phyloP scores from a whole-genome alignment of 495 filamentous ascomycete species.

The Rostrohypoxylon terebratum region DNA sequence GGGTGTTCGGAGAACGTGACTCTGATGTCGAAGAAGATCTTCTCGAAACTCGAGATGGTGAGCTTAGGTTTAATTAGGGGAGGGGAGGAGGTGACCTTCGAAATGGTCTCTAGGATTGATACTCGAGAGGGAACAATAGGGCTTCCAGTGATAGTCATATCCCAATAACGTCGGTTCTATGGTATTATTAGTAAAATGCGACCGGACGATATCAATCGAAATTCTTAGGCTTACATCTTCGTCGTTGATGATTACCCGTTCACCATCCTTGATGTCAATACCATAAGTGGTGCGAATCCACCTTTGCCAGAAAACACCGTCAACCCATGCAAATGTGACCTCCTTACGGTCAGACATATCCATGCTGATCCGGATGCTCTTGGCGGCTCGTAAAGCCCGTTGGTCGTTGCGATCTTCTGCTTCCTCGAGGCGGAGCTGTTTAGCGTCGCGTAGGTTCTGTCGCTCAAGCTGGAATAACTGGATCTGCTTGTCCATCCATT shows the following conservation, averaged over 20 bases:
- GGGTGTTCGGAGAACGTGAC: constrained; percentile 77
- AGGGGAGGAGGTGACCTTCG: constrained; percentile 75
- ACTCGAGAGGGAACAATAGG: constrained; percentile 89
- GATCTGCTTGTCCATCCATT: constrained; percentile 98
- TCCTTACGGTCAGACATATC: constrained; percentile 86
- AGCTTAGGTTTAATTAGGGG: constrained; percentile 89
- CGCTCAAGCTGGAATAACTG: constrained; percentile 89
- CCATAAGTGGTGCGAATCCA: constrained; percentile 96
- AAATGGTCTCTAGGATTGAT: constrained; percentile 93
- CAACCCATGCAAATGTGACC: constrained; percentile 97
- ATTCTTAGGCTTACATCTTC: constrained; percentile 79
- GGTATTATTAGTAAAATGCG: constrained; percentile 19
- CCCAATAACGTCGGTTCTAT: constrained; percentile 94
- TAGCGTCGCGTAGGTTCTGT: constrained; percentile 90
- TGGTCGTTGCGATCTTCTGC: constrained; percentile 94
- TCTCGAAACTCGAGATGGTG: constrained; percentile 79
- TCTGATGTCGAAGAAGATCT: constrained; percentile 80
- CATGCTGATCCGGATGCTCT: constrained; percentile 91
- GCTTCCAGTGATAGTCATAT: constrained; percentile 86
- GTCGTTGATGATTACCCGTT: constrained; percentile 96
- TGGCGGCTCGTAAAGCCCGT: constrained; percentile 84
- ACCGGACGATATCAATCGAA: background rate
- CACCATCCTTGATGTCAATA: constrained; percentile 83
- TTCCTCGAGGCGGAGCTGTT: constrained; percentile 95
- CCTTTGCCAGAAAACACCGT: constrained; percentile 96